Evolutionary conservation across 805 yeast genomes (phyloP), one percentile per base, ranked within the genome.

Genomic region (Suhomyces kilbournensis): DNA sequence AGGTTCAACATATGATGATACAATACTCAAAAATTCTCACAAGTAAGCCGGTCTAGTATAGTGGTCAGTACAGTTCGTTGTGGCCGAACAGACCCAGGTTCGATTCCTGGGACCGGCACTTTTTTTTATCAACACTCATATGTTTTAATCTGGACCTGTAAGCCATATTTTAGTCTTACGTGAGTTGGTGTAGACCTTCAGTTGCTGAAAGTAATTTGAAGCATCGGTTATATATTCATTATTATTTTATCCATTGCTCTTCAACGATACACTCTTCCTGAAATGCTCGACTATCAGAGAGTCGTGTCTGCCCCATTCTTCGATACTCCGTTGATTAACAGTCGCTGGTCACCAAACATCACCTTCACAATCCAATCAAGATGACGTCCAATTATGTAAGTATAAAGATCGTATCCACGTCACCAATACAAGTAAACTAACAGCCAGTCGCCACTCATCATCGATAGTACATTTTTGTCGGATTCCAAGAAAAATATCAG

Each of bases 31-130:
- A 1, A 25, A 8, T 3, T 12, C 9, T 40, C 14, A 20, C 3
- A 19, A 45, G 25, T 7, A 43, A 28, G 67, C 68, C 65, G 79
- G 74, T 66, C 72, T 75, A 71, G 79, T 81, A 82, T 81, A 82
- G 86, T 82, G 86, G 86, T 80, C 70, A 81, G 85, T 81, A 81
- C 85, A 80, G 79, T 71, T 79, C 85, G 82, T 81, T 81, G 85
- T 81, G 85, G 85, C 85, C 81, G 85, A 79, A 72, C 80, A 81
- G 78, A 81, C 85, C 85, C 83, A 79, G 79, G 85, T 81, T 81
- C 86, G 85, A 81, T 81, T 81, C 85, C 81, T 78, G 85, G 85
- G 76, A 73, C 76, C 84, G 84, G 85, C 85, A 81, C 17, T 60
- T 66, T 71, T 73, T 66, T 60, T 44, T 20, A 14, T 4, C 17